A percentile compares a stretch with the other conserved stretches of the same genome.
Evolutionary conservation across 2,329 filamentous ascomycete species (phyloP).

Genomic region (Cladobotryum mycophilum): DNA sequence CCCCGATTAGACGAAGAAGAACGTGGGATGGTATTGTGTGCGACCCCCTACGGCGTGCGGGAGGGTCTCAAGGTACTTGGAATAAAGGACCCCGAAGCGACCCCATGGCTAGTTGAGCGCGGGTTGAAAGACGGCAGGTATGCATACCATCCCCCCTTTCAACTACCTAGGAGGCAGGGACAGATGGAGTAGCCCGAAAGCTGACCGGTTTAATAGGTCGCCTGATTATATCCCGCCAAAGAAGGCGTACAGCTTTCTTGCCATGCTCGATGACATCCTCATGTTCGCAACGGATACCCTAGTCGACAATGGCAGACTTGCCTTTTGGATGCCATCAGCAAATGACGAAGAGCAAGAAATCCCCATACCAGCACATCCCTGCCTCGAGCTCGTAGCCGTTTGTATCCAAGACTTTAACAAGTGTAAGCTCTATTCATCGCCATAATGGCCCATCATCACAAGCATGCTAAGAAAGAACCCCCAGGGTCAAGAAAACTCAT

Average conservation of each 20-base stretch:
- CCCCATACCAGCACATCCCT: conserved; percentile 68
- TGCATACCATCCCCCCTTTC: conserved; percentile 22
- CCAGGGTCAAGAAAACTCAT: conserved; percentile 82
- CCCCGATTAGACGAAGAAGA: conserved; percentile 58
- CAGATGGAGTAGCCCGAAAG: neutral
- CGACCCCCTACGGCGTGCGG: conserved; percentile 91
- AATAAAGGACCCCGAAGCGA: conserved; percentile 58
- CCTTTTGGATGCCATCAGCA: conserved; percentile 96
- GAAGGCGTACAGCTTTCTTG: conserved; percentile 82
- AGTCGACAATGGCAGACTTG: conserved; percentile 71
- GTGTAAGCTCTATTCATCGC: conserved; percentile 45
- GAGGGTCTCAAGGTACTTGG: conserved; percentile 89
- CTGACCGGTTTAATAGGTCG: conserved; percentile 24
- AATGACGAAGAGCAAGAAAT: conserved; percentile 74
- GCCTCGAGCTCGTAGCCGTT: conserved; percentile 64
- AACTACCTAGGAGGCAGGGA: no score
- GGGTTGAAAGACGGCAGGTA: conserved; percentile 65
- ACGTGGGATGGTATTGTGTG: conserved; percentile 88
- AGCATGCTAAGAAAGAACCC: conserved; percentile 3
- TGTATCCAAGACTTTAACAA: conserved; percentile 87
- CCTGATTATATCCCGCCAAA: conserved; percentile 79
- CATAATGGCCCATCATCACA: conserved; percentile 2
- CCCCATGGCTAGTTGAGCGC: conserved; percentile 56
- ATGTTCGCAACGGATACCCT: conserved; percentile 72
- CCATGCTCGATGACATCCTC: conserved; percentile 85